Conservation (phyloP, 805 yeast species). For the Teunomyces pallodes region DNA sequence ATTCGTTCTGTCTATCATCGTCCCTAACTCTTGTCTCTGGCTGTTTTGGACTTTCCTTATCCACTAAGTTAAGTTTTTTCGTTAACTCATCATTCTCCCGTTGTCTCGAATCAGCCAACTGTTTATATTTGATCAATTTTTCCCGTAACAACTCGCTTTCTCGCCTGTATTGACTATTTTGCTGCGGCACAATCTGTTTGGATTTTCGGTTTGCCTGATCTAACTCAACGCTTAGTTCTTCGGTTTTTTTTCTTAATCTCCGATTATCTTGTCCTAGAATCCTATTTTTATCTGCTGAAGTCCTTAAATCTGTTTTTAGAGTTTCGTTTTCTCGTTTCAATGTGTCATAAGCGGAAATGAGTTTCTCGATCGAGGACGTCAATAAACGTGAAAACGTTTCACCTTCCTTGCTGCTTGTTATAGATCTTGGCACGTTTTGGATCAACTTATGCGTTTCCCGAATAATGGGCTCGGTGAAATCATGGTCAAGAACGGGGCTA, state of each 20-base stretch:
- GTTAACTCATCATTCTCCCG: conserved; percentile 6
- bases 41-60: background rate
- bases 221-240: conserved; percentile 5
- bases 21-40: background rate
- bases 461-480: conserved; percentile 21
- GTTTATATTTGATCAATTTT: conserved; percentile 35
- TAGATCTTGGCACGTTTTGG: conserved; percentile 19
- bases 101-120: conserved; percentile 7
- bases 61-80: background rate
- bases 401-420: conserved; percentile 19
- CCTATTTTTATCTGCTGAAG: background rate
- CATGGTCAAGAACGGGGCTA: conserved; percentile 5
- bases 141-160: conserved; percentile 32
- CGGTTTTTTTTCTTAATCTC: background rate
- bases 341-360: conserved; percentile 15
- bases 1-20: background rate
- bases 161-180: conserved; percentile 16
- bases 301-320: background rate
- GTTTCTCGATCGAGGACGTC: conserved; percentile 25
- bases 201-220: conserved; percentile 14
- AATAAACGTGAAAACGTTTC: conserved; percentile 27
- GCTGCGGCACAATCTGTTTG: conserved; percentile 14
- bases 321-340: conserved; percentile 2
- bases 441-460: conserved; percentile 29
- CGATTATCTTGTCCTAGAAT: conserved; percentile 1